Evolutionary conservation across 2,329 filamentous ascomycete genomes (phyloP).

Genomic region (Fusarium sororula): DNA sequence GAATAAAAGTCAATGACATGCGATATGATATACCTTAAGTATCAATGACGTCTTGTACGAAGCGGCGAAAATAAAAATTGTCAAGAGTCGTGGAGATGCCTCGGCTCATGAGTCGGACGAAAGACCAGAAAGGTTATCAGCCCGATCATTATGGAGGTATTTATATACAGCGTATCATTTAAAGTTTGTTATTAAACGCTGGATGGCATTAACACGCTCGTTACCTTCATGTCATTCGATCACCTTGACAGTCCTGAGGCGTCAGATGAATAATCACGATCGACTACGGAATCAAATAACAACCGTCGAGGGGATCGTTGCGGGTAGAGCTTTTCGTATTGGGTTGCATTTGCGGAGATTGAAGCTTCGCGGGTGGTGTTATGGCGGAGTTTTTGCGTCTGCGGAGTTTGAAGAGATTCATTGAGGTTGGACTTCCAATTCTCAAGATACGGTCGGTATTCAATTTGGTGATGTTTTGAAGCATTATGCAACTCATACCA

Average conservation of each 20-base stretch:
- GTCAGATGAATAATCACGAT: too few species aligned
- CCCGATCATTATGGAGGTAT: background rate
- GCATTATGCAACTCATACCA: background rate
- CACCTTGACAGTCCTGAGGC: accelerated
- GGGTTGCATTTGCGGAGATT: background rate
- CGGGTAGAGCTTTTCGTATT: background rate
- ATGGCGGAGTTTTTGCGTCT: background rate
- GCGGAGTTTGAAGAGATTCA: background rate
- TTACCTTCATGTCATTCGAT: background rate
- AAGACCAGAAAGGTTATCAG: background rate
- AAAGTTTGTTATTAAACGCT: background rate
- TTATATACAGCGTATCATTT: background rate
- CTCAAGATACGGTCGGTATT: background rate
- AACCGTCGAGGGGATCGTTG: background rate
- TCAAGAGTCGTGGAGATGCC: slow-evolving; percentile 21
- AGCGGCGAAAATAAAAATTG: background rate
- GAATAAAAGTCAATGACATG: background rate
- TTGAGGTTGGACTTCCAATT: background rate
- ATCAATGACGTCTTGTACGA: slow-evolving; percentile 24
- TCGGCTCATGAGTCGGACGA: background rate
- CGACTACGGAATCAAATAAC: too few species aligned
- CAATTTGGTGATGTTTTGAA: background rate
- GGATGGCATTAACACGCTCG: background rate
- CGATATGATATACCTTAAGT: background rate
- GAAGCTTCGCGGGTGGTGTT: background rate